These are phyloP conservation scores for Silene conica DNA, from an alignment of 148 eudicot species.

Conservation along the genomic window DNA sequence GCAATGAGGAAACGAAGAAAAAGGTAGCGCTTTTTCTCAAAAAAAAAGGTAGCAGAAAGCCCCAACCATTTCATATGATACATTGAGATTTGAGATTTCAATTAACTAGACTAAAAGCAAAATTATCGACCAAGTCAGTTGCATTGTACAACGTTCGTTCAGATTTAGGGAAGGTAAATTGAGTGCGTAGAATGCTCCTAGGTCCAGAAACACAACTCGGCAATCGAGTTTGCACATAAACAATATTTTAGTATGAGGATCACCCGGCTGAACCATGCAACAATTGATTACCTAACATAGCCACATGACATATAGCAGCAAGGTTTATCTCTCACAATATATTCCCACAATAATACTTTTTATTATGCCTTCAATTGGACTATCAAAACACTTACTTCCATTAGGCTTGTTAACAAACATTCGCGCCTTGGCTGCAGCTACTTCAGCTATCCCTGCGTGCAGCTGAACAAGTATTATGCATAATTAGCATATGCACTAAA, in stretches of 20 bases:
- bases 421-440: constrained; percentile 94
- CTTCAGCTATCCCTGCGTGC: constrained; percentile 91
- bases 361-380: too few relatives aligned
- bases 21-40: background rate
- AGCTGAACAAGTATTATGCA: constrained; percentile 43
- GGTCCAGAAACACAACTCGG: too few relatives aligned
- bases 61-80: background rate
- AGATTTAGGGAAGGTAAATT: too few relatives aligned
- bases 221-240: too few relatives aligned
- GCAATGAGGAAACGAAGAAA: background rate
- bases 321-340: too few relatives aligned
- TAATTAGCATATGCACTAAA: constrained; percentile 8
- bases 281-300: too few relatives aligned
- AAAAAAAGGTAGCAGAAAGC: background rate
- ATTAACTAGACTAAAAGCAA: background rate
- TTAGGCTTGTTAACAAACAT: constrained; percentile 96
- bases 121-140: background rate
- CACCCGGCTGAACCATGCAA: too few relatives aligned
- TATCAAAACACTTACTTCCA: constrained; percentile 59
- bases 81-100: background rate
- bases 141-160: background rate
- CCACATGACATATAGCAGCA: too few relatives aligned
- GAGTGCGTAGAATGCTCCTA: too few relatives aligned
- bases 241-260: background rate
- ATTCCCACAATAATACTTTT: too few relatives aligned